Evolutionary conservation across 2,329 filamentous ascomycete genomes (phyloP).

Genomic region (Teratosphaeria destructans): DNA sequence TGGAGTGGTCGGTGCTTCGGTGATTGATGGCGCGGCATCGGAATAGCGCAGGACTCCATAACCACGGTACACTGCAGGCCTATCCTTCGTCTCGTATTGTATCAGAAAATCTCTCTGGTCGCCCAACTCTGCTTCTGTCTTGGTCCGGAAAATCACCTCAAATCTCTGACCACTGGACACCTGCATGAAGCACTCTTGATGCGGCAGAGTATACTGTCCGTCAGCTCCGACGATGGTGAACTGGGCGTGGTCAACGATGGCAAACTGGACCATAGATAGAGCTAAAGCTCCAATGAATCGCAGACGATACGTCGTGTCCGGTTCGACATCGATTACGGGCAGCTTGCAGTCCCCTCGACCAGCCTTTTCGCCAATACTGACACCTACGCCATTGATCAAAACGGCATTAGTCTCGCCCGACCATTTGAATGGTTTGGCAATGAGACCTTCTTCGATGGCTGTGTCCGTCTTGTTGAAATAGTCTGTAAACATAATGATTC

Average conservation of each 20-base stretch:
- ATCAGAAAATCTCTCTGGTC: slow-evolving; percentile 33
- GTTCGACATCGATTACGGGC: slow-evolving; percentile 47
- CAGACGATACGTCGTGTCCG: slow-evolving; percentile 51
- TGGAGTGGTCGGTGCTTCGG: slow-evolving; percentile 9
- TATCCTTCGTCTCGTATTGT: slow-evolving; percentile 42
- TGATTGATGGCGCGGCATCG: slow-evolving; percentile 8
- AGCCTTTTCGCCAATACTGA: slow-evolving; percentile 9
- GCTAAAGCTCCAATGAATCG: slow-evolving; percentile 49
- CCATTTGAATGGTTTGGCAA: slow-evolving; percentile 43
- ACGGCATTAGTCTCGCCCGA: slow-evolving; percentile 49
- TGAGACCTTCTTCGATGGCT: slow-evolving; percentile 41
- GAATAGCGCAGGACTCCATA: slow-evolving; percentile 43
- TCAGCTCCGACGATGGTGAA: slow-evolving; percentile 53
- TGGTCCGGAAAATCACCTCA: slow-evolving; percentile 46
- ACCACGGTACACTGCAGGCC: slow-evolving; percentile 35
- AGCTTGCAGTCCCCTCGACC: slow-evolving; percentile 12
- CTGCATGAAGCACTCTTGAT: slow-evolving; percentile 42
- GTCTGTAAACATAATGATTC: slow-evolving; percentile 46
- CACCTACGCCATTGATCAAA: slow-evolving; percentile 22
- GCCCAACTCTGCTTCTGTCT: slow-evolving; percentile 36
- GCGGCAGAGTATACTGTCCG: slow-evolving; percentile 40
- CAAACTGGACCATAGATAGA: slow-evolving; percentile 44
- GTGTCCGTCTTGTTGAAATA: slow-evolving; percentile 46
- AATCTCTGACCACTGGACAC: slow-evolving; percentile 51
- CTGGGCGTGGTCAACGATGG: slow-evolving; percentile 46